Conservation (phyloP, 495 filamentous ascomycete genomes). For the Lindgomyces ingoldianus region DNA sequence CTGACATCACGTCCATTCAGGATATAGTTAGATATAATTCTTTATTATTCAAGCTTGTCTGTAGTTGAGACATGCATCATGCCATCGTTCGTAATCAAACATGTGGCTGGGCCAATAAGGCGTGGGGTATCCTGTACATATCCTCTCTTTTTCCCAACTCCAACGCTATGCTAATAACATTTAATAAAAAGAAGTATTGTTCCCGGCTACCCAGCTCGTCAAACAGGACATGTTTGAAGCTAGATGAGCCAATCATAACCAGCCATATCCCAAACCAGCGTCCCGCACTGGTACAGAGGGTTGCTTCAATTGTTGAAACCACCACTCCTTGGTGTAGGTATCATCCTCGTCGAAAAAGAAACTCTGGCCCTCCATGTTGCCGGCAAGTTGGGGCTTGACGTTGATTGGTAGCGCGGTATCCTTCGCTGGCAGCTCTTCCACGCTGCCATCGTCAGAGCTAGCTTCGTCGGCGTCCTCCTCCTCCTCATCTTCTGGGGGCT, state of each 20-base stretch:
- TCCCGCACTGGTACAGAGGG: slow-evolving; percentile 37
- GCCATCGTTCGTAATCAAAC: neutral
- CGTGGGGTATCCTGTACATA: slow-evolving; percentile 9
- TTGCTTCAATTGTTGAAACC: slow-evolving; percentile 39
- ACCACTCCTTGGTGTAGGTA: slow-evolving; percentile 38
- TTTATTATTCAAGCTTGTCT: neutral
- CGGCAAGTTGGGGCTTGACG: slow-evolving; percentile 42
- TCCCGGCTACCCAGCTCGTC: neutral
- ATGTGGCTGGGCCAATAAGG: slow-evolving; percentile 12
- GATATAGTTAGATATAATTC: neutral
- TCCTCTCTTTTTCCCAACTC: slow-evolving; percentile 13
- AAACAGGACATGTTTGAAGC: slow-evolving; percentile 2
- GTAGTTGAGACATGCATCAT: neutral
- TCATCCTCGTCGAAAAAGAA: slow-evolving; percentile 44
- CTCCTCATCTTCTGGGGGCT: slow-evolving; percentile 66
- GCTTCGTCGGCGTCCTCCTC: slow-evolving; percentile 54
- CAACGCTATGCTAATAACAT: slow-evolving; percentile 35
- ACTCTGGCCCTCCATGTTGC: slow-evolving; percentile 39
- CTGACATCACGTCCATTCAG: too few relatives aligned
- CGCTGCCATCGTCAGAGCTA: slow-evolving; percentile 41
- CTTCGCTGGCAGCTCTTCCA: slow-evolving; percentile 27
- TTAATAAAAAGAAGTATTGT: neutral
- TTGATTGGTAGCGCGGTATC: slow-evolving; percentile 37
- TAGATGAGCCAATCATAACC: slow-evolving; percentile 26
- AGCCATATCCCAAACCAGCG: slow-evolving; percentile 39